A percentile compares a stretch with the other conserved stretches of the same genome.
phyloP scores from a whole-genome alignment of 768 basidiomycete genomes.

The Boletus rufocinnamomeus region DNA sequence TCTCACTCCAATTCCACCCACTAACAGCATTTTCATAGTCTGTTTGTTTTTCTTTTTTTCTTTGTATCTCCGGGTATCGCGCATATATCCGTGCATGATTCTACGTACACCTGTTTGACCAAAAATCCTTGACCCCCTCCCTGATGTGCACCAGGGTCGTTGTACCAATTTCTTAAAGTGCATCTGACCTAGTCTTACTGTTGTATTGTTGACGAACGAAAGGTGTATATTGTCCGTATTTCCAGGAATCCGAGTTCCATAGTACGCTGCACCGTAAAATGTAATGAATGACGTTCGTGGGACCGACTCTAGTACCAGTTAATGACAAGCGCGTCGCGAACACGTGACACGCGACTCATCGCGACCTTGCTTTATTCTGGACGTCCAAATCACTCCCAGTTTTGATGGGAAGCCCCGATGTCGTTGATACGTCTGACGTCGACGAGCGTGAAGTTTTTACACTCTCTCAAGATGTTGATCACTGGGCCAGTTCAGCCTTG shows the following conservation, averaged over 20 bases:
- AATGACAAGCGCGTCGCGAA: conserved; percentile 2
- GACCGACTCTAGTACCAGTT: too few relatives aligned
- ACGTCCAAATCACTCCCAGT: not conserved
- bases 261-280: not conserved
- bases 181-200: conserved; percentile 6
- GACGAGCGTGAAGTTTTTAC: conserved; percentile 56
- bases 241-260: not conserved
- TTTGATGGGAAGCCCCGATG: conserved; percentile 36
- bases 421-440: conserved; percentile 64
- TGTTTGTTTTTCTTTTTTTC: not conserved
- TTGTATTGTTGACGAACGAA: conserved; percentile 22
- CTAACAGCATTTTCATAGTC: conserved; percentile 15
- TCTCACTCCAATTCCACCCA: conserved; percentile 10
- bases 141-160: conserved; percentile 2
- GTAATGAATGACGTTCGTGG: too few relatives aligned
- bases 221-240: conserved; percentile 14
- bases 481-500: not conserved
- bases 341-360: conserved; percentile 23
- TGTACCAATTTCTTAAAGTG: conserved; percentile 12
- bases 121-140: conserved; percentile 3
- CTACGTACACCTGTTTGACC: conserved; percentile 10
- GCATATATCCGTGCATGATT: conserved; percentile 28
- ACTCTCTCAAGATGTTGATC: conserved; percentile 16
- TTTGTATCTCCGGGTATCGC: conserved; percentile 26
- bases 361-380: not conserved